Evolutionary conservation across 345 rosid species (phyloP), one percentile per base, ranked within the genome.

Genomic region (Cochlearia excelsa): DNA sequence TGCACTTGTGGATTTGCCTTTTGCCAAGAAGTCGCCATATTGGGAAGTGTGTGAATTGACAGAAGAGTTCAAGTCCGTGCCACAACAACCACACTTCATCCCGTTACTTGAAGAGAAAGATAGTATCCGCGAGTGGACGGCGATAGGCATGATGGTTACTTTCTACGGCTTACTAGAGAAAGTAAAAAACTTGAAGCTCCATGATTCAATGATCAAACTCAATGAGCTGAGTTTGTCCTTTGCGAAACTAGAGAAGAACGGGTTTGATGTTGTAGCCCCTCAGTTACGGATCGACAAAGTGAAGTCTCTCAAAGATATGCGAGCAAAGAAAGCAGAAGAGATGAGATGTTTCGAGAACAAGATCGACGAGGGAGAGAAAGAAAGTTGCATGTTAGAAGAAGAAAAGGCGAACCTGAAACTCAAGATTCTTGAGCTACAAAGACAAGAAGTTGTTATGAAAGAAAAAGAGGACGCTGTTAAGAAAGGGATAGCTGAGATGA

Each of bases 21-120:
- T 83, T 46, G 72, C 40, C 37, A 88, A 81, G 75, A 76, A 39
- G 49, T 81, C 81, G 2, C 74, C 71, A 0, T 51, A 77, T 48
- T 88, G 96, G 93, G 52, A 73, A 35, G 63, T 70, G 2, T 65
- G 75, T 65, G 86, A 85, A 72, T 74, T 83, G 6, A 71, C 73
- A 67, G 85, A 72, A 54, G 61, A 72, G 3, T 84, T 80, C 73
- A 75, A 62, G 51, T 26, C 46, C 4, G 6, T 66, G 26, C 90
- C 90, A 23, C 93, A 88, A 46, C 74, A 62, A 6, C 94, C 90
- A 1, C 96, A 88, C 69, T 88, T 88, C 61, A 66, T 3, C 29
- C 82, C 94, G 27, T 57, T 88, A 67, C 50, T 59, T 11, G 78
- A 75, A 35, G 77, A 68, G 7, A 83, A 64, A 62, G 84, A 81